A percentile compares a stretch with the other conserved stretches of the same genome.
phyloP scores from a whole-genome alignment of 768 basidiomycete species.

The Phlebiopsis gigantea region DNA sequence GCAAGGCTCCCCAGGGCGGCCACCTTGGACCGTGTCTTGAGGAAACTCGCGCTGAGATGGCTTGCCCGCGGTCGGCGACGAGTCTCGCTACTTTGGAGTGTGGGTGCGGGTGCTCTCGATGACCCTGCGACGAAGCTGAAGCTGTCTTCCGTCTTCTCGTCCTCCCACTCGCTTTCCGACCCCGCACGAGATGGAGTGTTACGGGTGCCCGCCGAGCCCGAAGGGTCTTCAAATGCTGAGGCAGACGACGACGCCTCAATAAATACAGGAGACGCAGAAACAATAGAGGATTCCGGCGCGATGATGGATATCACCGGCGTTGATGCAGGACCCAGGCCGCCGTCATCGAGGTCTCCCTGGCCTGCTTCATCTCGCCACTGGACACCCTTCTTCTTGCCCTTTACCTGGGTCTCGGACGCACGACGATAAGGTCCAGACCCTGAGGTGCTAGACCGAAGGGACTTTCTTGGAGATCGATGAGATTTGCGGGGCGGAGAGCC shows the following conservation, averaged over 20 bases:
- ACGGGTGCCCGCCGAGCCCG: conserved; percentile 10
- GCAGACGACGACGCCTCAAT: conserved; percentile 15
- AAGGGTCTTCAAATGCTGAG: conserved; percentile 28
- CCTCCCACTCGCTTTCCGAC: conserved; percentile 88
- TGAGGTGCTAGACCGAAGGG: conserved; percentile 58
- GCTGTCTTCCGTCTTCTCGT: conserved; percentile 81
- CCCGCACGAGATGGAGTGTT: conserved; percentile 27
- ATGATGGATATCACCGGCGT: conserved; percentile 16
- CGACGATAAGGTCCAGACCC: conserved; percentile 54
- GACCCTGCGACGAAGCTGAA: conserved; percentile 39
- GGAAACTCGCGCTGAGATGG: conserved; percentile 65
- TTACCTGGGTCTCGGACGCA: conserved; percentile 41
- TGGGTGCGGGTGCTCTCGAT: conserved; percentile 8
- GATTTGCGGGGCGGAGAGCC: conserved; percentile 36
- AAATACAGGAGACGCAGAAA: conserved; percentile 1
- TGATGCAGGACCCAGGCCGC: conserved; percentile 26
- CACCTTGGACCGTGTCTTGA: conserved; percentile 43
- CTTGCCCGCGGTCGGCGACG: conserved; percentile 53
- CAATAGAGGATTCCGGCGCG: conserved; percentile 1
- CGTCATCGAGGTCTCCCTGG: conserved; percentile 74
- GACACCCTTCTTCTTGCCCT: conserved; percentile 65
- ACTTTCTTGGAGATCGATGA: conserved; percentile 58
- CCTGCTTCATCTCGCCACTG: conserved; percentile 88
- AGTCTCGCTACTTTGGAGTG: conserved; percentile 10
- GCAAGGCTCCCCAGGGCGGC: conserved; percentile 57